Conservation (phyloP, 148 eudicot genomes). For the Fagopyrum esculentum region DNA sequence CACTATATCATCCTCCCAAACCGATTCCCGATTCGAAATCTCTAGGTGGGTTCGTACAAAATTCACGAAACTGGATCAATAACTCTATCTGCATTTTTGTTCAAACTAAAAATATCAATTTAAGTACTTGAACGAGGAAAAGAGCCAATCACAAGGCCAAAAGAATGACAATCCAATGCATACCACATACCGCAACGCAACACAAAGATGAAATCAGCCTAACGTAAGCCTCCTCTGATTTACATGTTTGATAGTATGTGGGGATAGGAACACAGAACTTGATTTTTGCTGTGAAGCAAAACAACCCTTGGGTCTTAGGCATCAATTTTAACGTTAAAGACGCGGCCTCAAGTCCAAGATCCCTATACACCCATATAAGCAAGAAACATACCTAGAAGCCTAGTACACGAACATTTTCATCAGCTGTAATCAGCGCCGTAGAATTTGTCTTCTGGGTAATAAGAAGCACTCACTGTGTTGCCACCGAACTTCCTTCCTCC, state of each 20-base stretch:
- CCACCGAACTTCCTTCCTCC: constrained; percentile 82
- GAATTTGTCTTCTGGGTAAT: constrained; percentile 66
- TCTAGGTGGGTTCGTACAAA: too few species aligned
- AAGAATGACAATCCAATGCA: neutral
- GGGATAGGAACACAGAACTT: neutral
- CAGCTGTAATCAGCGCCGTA: constrained; percentile 44
- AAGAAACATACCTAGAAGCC: neutral
- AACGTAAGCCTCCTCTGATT: neutral
- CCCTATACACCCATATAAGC: neutral
- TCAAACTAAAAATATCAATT: too few species aligned
- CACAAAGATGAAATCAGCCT: neutral
- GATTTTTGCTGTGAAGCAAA: neutral
- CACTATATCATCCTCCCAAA: too few species aligned
- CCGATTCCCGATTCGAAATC: too few species aligned
- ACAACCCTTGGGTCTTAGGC: neutral
- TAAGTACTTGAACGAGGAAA: neutral
- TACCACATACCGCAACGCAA: neutral
- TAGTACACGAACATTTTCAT: neutral
- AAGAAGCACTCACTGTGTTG: constrained; percentile 58
- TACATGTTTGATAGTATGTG: neutral
- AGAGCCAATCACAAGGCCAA: neutral
- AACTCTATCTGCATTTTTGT: too few species aligned
- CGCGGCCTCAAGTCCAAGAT: neutral
- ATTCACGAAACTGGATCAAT: too few species aligned
- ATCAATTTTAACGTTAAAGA: neutral